Evolutionary conservation across 768 basidiomycete species (phyloP), one percentile per base, ranked within the genome.

Genomic region (Sarcomyxa edulis): DNA sequence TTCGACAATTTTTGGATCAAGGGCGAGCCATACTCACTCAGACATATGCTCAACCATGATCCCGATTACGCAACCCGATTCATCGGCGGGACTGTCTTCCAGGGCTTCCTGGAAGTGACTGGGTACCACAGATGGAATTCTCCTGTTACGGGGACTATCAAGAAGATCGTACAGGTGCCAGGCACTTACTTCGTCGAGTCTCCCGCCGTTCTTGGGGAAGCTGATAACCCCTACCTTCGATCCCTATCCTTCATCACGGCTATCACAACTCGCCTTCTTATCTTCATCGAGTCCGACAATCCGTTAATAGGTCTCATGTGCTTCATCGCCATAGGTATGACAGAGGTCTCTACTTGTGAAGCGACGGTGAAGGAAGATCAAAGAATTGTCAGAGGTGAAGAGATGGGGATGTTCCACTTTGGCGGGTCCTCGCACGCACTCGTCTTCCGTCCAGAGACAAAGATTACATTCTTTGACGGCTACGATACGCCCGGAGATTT

Each of bases 41-140:
- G 51, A 7, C 66, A 80, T 48, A 76, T 81, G 59, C 69, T 82
- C 31, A 52, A 65, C 32, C 51, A 62, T 26, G 66, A 76, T 43
- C 44, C 42, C 7, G 47, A 60, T 0, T 50, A 56, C 39, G 55
- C 68, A 0, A 40, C 61, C 2, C 52, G 64, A 14, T 74, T 78
- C 45, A 60, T 66, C 5, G 74, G 71, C 7, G 79, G 71, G 10
- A 69, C 69, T 1, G 53, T 75, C 24, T 70, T 68, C 53, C 80
- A 82, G 48, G 77, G 70, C 0, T 79, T 80, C 56, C 67, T 84
- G 43, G 64, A 62, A 37, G 64, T 74, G 3, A 47, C 66, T 19
- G 65, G 67, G 21, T 83, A 80, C 47, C 81, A 82, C 48, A 72
- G 78, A 45, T 81, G 78, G 79, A 74, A 76, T 53, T 58, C 64